phyloP scores from a whole-genome alignment of 805 yeast species.

The Grigorovia transvaalensis region DNA sequence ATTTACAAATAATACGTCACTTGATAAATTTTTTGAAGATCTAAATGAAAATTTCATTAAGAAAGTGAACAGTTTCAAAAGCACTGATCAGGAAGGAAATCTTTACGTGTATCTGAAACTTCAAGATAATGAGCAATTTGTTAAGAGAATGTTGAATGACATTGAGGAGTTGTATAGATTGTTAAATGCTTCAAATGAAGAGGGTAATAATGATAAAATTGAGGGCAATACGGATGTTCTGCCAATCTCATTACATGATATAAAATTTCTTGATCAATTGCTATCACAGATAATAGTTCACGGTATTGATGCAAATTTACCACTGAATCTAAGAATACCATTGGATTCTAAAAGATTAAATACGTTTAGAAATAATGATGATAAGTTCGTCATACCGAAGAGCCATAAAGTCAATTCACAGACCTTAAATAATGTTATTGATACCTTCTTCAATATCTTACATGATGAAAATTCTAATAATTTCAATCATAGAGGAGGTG shows the following conservation, averaged over 20 bases:
- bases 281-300: constrained; percentile 55
- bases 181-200: constrained; percentile 1
- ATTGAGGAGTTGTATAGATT: constrained; percentile 10
- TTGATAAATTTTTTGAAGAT: constrained; percentile 26
- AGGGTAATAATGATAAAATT: constrained; percentile 4
- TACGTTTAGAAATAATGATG: constrained; percentile 31
- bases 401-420: constrained; percentile 7
- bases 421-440: constrained; percentile 11
- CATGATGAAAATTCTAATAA: constrained; percentile 2
- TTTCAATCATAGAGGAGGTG: constrained; percentile 2
- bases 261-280: constrained; percentile 59
- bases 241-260: constrained; percentile 74
- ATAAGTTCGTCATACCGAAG: constrained; percentile 13
- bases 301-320: constrained; percentile 59
- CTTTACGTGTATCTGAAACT: constrained; percentile 10
- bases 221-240: constrained; percentile 25
- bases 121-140: constrained; percentile 13
- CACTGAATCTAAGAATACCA: constrained; percentile 51
- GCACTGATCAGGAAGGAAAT: neutral
- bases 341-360: constrained; percentile 48
- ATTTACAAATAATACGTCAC: constrained; percentile 20
- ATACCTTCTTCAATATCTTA: constrained; percentile 18
- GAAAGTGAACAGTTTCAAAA: constrained; percentile 3
- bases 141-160: constrained; percentile 9
- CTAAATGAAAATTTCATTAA: constrained; percentile 12